Evolutionary conservation across 2,329 filamentous ascomycete species (phyloP), one percentile per base, ranked within the genome.

Genomic region (Ramularia endophylla): DNA sequence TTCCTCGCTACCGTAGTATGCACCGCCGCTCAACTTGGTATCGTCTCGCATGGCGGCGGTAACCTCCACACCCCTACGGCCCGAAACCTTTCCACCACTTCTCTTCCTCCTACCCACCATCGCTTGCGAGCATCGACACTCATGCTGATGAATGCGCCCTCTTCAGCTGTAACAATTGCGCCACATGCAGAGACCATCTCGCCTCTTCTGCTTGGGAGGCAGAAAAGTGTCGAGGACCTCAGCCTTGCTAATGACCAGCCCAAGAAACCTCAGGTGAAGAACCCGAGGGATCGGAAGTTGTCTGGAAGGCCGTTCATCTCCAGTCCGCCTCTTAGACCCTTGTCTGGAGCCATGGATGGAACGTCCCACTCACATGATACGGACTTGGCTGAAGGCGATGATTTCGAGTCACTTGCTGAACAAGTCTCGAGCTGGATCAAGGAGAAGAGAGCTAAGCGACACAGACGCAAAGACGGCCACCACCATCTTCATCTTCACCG

Each of bases 371-470:
- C 43, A 19, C 40, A 48, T 8, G 43, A 51, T 12, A 38, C 42
- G 8, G 29, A 48, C 22, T 22, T 37, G 4, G 40, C 35, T 17
- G 35, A 50, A 12, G 30, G 28, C 11, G 38, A 45, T 17, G 51
- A 56, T 19, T 39, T 56, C 11, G 51, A 59, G 29, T 41, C 47
- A 15, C 42, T 59, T 12, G 48, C 57, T 4, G 73, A 80, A 15
- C 86, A 94, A 58, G 80, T 95, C 11, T 74, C 78, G 18, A 80
- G 86, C 51, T 97, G 90, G 90, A 68, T 95, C 28, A 80, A 89
- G 53, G 77, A 82, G 36, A 88, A 95, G 65, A 84, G 82, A 58
- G 66, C 72, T 22, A 85, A 83, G 62, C 79, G 80, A 53, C 73
- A 75, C 28, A 57, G 73, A 58, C 65, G 62, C 55, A 69, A 62